phyloP scores from a whole-genome alignment of 1,284 basidiomycete genomes.

The Apiotrichum sp. region DNA sequence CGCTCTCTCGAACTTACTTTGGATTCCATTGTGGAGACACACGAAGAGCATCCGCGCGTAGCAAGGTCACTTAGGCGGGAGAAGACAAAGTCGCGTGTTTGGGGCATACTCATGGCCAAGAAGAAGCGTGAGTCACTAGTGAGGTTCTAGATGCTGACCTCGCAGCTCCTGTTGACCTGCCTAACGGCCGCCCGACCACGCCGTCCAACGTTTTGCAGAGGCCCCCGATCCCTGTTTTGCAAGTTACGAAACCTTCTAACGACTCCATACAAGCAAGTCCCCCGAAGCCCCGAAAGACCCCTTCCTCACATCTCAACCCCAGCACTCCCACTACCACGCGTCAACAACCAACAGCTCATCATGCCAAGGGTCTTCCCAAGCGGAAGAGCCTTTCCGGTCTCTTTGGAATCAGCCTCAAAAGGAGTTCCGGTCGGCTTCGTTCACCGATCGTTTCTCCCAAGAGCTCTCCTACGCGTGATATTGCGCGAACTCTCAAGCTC shows the following conservation, averaged over 20 bases:
- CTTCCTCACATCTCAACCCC: background rate
- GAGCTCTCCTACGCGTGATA: no score
- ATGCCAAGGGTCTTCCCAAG: conserved; percentile 24
- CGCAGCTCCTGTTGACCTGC: no score
- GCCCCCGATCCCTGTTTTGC: conserved; percentile 12
- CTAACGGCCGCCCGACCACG: background rate
- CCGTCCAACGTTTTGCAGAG: background rate
- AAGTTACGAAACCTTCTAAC: conserved; percentile 22
- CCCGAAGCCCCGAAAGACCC: background rate
- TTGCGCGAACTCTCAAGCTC: no score
- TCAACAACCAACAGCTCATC: background rate
- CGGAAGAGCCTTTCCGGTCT: conserved; percentile 37
- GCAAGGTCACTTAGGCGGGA: conserved; percentile 20
- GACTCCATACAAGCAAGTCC: conserved; percentile 1
- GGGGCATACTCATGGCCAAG: conserved; percentile 30
- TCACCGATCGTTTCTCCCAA: background rate
- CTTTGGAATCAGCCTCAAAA: conserved; percentile 29
- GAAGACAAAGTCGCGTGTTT: conserved; percentile 36
- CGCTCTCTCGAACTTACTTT: conserved; percentile 8
- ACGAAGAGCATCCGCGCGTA: background rate
- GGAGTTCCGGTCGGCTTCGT: conserved; percentile 19
- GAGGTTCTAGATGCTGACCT: no score
- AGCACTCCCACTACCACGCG: background rate
- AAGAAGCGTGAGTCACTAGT: conserved; percentile 16
- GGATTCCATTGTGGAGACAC: background rate